Evolutionary conservation across 164 flowering plant genomes (phyloP).

Genomic region (Amborella trichopoda): DNA sequence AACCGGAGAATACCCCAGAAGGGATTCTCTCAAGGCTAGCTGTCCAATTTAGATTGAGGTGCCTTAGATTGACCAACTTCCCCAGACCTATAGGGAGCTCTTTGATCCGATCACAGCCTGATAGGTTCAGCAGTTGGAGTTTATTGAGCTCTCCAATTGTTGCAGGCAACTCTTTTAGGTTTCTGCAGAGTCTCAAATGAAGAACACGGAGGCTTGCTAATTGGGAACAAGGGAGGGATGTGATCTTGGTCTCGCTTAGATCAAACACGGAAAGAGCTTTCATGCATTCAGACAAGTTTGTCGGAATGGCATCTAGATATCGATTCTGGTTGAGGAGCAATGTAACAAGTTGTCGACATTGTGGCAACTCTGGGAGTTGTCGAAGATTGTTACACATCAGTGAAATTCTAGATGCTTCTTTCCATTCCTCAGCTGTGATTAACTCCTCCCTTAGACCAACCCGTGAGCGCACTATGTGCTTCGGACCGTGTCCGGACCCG

Average conservation of each 20-base stretch:
- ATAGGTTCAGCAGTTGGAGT: too few relatives aligned
- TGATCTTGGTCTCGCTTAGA: background rate
- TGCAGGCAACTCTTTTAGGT: too few relatives aligned
- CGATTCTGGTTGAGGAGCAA: too few relatives aligned
- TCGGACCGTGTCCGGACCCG: background rate
- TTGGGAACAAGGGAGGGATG: background rate
- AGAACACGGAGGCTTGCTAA: too few relatives aligned
- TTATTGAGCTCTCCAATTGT: too few relatives aligned
- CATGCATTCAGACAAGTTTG: background rate
- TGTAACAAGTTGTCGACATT: background rate
- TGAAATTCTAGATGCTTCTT: background rate
- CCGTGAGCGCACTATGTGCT: background rate
- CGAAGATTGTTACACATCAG: background rate
- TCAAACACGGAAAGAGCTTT: background rate
- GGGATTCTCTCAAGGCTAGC: too few relatives aligned
- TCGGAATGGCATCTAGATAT: background rate
- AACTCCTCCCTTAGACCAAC: background rate
- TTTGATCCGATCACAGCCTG: too few relatives aligned
- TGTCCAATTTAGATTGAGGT: too few relatives aligned
- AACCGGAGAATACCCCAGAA: too few relatives aligned
- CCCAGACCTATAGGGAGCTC: too few relatives aligned
- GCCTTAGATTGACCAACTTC: too few relatives aligned
- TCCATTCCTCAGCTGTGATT: background rate
- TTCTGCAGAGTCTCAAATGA: too few relatives aligned
- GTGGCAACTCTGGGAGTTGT: background rate